Evolutionary conservation across 176 grass and related monocot genomes (phyloP), one percentile per base, ranked within the genome.

Genomic region (Oryza glumipatula): DNA sequence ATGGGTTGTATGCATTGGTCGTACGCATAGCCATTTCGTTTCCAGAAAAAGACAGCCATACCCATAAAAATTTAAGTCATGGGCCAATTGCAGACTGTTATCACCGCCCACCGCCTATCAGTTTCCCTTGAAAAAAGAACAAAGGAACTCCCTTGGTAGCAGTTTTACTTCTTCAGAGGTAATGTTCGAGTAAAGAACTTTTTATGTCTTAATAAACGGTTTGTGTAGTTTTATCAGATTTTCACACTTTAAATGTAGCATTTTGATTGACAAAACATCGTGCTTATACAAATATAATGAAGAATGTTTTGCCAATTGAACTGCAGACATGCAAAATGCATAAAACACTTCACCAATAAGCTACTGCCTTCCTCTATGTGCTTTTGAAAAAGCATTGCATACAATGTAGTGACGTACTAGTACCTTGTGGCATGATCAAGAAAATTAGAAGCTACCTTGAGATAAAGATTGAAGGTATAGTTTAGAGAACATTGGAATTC

Each of bases 321-420:
- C 32, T 12, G 12, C 6, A 22, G 65, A 12, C 47, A 81, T 81
- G 28, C 66, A 41, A 65, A 32, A 70, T 80, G 56, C 8, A 67
- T 56, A 23, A 32, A 81, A 67, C 66, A 56, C 30, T 70, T 81
- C 11, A 1, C 47, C 11, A 56, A 24, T 81, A 81, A 81, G 33
- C 12, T 70, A 1, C 66, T 7, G 2, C 67, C 67, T 70, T 38
- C 2, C 36, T 35, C 17, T 70, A n/a, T 19, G 14, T 38, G 32
- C 14, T 69, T 69, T 36, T 1, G 0, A 69, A 67, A 17, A 32
- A 83, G 24, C 17, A 74, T 8, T 46, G 70, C 14, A 67, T 33
- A 74, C 11, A 0, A 2, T 8, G 35, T 36, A 36, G 35, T 36
- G 35, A 36, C 0, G 4, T 14, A 19, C 52, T 21, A 19, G 19